Conservation (phyloP, 2,329 filamentous ascomycete genomes). For the Dothistroma septosporum region DNA sequence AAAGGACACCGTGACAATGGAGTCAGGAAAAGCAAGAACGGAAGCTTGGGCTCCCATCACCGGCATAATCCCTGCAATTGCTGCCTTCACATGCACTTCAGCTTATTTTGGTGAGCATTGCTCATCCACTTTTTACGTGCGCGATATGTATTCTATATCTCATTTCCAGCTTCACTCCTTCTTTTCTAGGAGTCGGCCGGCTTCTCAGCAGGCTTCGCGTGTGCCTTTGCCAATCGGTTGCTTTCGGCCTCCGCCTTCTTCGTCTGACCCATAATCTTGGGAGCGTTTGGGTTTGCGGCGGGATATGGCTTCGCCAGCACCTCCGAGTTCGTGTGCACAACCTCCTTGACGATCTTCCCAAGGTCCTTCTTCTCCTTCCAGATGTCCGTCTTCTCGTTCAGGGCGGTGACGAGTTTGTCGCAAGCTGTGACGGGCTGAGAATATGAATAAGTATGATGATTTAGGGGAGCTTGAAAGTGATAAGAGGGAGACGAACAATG, state of each 20-base stretch:
- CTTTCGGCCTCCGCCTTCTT: conserved; percentile 20
- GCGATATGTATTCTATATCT: neutral
- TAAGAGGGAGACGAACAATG: conserved; percentile 5
- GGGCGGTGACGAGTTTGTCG: conserved; percentile 18
- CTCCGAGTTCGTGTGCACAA: conserved; percentile 17
- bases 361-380: conserved; percentile 20
- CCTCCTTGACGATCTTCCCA: conserved; percentile 24
- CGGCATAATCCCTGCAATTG: too few relatives aligned
- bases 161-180: neutral
- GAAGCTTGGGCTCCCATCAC: too few relatives aligned
- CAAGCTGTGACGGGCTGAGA: conserved; percentile 17
- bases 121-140: neutral
- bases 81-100: neutral
- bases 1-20: too few relatives aligned
- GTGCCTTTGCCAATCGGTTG: conserved; percentile 15
- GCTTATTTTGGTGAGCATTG: neutral
- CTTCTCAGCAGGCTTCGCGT: conserved; percentile 7
- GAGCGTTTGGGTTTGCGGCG: conserved; percentile 18
- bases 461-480: neutral
- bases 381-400: conserved; percentile 19
- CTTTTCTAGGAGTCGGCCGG: neutral
- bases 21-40: too few relatives aligned
- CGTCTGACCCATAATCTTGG: conserved; percentile 19
- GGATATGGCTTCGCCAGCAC: conserved; percentile 21
- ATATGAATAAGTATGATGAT: too few relatives aligned